Conservation (phyloP, 768 basidiomycete species). For the Porphyrellus cyaneotinctus region DNA sequence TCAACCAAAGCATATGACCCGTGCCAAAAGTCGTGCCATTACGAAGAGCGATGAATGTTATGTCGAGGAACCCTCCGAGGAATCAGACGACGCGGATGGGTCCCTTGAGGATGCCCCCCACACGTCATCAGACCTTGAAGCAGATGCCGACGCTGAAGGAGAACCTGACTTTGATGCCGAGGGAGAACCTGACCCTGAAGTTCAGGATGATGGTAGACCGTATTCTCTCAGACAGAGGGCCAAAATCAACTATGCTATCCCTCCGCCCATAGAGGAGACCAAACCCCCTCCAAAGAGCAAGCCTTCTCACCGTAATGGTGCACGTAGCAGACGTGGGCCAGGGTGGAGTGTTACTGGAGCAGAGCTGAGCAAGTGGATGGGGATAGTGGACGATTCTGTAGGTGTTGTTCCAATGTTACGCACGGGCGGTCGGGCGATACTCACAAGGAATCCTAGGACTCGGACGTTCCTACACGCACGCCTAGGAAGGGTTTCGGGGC, state of each 20-base stretch:
- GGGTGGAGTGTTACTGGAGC: conserved; percentile 81
- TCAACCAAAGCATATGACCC: conserved; percentile 17
- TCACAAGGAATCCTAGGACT: conserved; percentile 47
- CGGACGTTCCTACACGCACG: conserved; percentile 62
- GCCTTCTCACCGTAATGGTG: conserved; percentile 37
- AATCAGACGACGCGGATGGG: conserved; percentile 53
- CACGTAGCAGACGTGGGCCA: conserved; percentile 43
- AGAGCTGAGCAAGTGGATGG: conserved; percentile 76
- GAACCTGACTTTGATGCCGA: conserved; percentile 40
- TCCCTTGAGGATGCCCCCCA: conserved; percentile 53
- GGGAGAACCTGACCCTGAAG: conserved; percentile 37
- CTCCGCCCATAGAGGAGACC: conserved; percentile 75
- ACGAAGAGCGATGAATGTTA: conserved; percentile 51
- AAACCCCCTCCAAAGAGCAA: conserved; percentile 35
- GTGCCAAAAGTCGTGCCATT: conserved; percentile 21
- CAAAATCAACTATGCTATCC: conserved; percentile 75
- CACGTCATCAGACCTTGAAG: conserved; percentile 36
- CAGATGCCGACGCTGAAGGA: conserved; percentile 34
- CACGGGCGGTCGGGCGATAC: not conserved
- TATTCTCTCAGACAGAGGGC: conserved; percentile 63
- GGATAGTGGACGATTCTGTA: conserved; percentile 71
- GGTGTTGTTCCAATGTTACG: conserved; percentile 14
- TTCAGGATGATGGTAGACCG: conserved; percentile 35
- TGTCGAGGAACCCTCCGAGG: conserved; percentile 45
- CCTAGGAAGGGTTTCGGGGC: conserved; percentile 64